These are phyloP conservation scores for Heterobasidion irregulare DNA, from an alignment of 1,284 basidiomycete genomes.

Conservation along the genomic window DNA sequence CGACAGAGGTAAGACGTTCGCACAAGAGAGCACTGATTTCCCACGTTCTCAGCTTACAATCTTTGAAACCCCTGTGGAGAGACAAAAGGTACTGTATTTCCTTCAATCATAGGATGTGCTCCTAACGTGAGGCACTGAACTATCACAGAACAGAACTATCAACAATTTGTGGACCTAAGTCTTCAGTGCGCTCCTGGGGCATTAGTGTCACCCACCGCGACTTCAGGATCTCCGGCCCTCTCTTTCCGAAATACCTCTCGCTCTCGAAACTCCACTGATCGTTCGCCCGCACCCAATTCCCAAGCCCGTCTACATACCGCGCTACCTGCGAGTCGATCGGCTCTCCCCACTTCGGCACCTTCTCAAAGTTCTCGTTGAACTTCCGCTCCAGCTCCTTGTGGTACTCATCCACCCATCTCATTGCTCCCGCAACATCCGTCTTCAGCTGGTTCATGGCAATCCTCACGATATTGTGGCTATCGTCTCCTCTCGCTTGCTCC, in stretches of 20 bases:
- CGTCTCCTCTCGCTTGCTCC: slow-evolving; percentile 34
- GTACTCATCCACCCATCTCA: slow-evolving; percentile 22
- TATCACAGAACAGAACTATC: no score
- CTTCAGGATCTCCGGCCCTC: slow-evolving; percentile 22
- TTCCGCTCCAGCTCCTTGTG: slow-evolving; percentile 14
- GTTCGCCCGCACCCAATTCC: slow-evolving; percentile 34
- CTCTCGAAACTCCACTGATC: slow-evolving; percentile 34
- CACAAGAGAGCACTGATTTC: no score
- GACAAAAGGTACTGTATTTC: no score
- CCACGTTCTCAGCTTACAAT: no score
- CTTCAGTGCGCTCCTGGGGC: no score
- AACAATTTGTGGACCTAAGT: no score
- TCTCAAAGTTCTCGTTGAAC: slow-evolving; percentile 18
- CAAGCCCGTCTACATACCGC: slow-evolving; percentile 29
- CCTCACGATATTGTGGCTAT: slow-evolving; percentile 34
- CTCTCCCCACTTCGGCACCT: slow-evolving; percentile 25
- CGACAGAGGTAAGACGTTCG: no score
- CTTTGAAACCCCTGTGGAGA: no score
- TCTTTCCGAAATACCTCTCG: slow-evolving; percentile 31
- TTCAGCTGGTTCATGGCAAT: slow-evolving; percentile 30
- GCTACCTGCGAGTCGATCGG: slow-evolving; percentile 22
- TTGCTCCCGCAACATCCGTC: slow-evolving; percentile 22
- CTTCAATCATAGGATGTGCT: no score
- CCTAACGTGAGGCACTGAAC: no score
- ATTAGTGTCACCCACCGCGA: neutral